phyloP scores from a whole-genome alignment of 805 yeast genomes.

The Zygoascus biomembranicola region DNA sequence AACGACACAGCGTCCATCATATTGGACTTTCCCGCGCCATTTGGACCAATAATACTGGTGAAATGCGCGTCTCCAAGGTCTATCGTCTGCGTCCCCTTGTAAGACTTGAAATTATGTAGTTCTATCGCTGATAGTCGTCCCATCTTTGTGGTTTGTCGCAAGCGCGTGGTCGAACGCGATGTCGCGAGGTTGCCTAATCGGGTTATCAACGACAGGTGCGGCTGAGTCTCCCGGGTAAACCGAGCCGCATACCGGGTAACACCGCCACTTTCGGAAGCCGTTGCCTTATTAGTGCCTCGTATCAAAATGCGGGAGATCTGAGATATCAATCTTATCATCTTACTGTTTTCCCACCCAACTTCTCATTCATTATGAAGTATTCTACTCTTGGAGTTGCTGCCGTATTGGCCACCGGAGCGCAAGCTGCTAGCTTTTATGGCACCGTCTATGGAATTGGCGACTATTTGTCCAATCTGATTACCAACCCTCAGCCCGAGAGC shows the following conservation, averaged over 20 bases:
- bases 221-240: no score
- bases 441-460: neutral
- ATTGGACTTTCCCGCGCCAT: constrained; percentile 95
- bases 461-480: neutral
- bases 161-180: no score
- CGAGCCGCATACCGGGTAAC: no score
- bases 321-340: no score
- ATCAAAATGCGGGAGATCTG: no score
- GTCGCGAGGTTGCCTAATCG: no score
- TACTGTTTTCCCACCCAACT: neutral
- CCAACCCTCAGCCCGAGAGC: neutral
- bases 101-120: constrained; percentile 83
- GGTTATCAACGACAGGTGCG: no score
- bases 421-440: constrained; percentile 3
- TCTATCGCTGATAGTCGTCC: constrained; percentile 76
- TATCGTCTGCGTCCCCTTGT: constrained; percentile 62
- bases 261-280: no score
- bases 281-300: no score
- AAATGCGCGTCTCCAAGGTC: constrained; percentile 76
- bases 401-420: neutral
- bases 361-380: neutral
- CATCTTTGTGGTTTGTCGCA: constrained; percentile 36
- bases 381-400: neutral
- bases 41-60: constrained; percentile 94
- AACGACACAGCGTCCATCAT: constrained; percentile 97